Evolutionary conservation across 805 yeast species (phyloP), one percentile per base, ranked within the genome.

Genomic region (Candida fluviatilis): DNA sequence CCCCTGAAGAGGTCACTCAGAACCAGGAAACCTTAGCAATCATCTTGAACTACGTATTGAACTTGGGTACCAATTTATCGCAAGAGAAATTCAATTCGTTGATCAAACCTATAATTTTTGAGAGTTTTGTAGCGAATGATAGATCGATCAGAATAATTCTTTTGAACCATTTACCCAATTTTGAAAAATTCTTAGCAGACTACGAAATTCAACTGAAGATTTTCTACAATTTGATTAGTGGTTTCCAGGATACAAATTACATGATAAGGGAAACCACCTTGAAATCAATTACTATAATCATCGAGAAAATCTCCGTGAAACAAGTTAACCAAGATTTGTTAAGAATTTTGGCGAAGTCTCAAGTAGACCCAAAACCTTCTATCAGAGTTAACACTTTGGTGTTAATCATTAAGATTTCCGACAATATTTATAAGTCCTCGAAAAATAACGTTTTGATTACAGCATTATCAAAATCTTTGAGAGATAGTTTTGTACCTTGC

Each of bases 291-390:
- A 75, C 80, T 2, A 64, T 78, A 3, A 62, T 90, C 18, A 77
- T 81, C 1, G 76, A 79, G 15, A 78, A 78, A 49, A 71, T 91
- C 2, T 74, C 85, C 0, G 86, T 80, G 27, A 74, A 95, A 39
- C 95, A 85, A 55, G 66, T 90, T 35, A 91, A 91, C 57, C 89
- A 89, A 51, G 98, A 93, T 35, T 63, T 91, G 16, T 64, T 91
- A 38, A 74, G 95, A 47, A 73, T 78, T 38, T 65, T 91, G 38
- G 98, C 98, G 0, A 85, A 81, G 49, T 72, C 88, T 7, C 95
- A 87, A 54, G 75, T 71, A 57, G 96, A 88, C 54, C 78, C 78
- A 4, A 78, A 76, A 35, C 82, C 91, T 2, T 83, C 84, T 8
- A 82, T 88, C 21, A 64, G 96, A 48, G 84, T 87, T 3, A 84